A percentile compares a stretch with the other conserved stretches of the same genome.
Evolutionary conservation across 805 yeast species (phyloP).

Genomic region (Candida morakotiae): DNA sequence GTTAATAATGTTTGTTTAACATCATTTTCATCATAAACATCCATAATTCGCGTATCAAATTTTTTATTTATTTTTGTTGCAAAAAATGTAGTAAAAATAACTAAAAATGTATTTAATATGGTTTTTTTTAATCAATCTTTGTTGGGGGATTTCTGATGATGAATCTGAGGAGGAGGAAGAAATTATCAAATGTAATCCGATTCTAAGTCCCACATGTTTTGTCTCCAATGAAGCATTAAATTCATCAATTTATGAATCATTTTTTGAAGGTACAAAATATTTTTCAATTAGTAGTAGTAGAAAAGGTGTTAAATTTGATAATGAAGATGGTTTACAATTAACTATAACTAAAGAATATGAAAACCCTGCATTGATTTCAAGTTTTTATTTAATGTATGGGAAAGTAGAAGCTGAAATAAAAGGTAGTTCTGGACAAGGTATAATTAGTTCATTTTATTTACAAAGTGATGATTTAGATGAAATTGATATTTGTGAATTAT

Average conservation of each 20-base stretch:
- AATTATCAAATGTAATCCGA: slow-evolving; percentile 24
- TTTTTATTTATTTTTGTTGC: neutral
- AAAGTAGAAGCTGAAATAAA: slow-evolving; percentile 31
- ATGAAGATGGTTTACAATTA: slow-evolving; percentile 10
- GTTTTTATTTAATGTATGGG: slow-evolving; percentile 31
- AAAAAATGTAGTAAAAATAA: neutral
- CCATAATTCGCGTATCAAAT: neutral
- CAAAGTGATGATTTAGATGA: slow-evolving; percentile 42
- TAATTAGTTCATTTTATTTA: slow-evolving; percentile 36
- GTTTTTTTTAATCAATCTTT: neutral
- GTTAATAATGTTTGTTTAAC: slow-evolving; percentile 22
- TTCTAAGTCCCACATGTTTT: slow-evolving; percentile 18
- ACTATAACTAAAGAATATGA: slow-evolving; percentile 20
- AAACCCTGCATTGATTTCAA: slow-evolving; percentile 28
- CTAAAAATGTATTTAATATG: neutral
- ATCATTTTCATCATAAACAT: slow-evolving; percentile 5
- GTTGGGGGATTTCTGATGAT: neutral
- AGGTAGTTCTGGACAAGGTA: slow-evolving; percentile 31
- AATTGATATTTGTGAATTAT: slow-evolving; percentile 36
- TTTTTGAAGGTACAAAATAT: slow-evolving; percentile 11
- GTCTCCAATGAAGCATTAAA: slow-evolving; percentile 24
- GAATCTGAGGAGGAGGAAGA: slow-evolving; percentile 1
- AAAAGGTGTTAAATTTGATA: slow-evolving; percentile 10
- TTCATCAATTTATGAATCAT: slow-evolving; percentile 13
- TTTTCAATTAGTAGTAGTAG: slow-evolving; percentile 7